A percentile compares a stretch with the other conserved stretches of the same genome.
These are phyloP conservation scores for Tephrocybe sp. DNA, from an alignment of 768 basidiomycete species.

Conservation along the genomic window DNA sequence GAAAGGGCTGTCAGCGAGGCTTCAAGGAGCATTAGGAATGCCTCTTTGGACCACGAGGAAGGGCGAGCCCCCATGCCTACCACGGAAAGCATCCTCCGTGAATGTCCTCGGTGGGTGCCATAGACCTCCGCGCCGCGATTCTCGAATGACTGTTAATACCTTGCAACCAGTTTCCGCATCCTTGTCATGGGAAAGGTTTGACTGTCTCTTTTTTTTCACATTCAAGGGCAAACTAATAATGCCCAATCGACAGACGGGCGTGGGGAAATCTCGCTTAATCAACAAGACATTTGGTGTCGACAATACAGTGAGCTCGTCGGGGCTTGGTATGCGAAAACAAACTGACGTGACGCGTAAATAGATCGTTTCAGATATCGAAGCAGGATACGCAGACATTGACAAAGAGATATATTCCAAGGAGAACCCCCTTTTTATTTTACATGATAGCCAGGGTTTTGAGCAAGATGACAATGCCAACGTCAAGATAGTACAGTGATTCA, in stretches of 20 bases:
- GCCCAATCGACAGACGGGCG: constrained; percentile 21
- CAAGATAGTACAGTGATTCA: constrained; percentile 23
- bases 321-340: not conserved
- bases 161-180: constrained; percentile 24
- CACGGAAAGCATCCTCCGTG: constrained; percentile 15
- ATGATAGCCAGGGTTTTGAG: constrained; percentile 31
- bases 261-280: constrained; percentile 29
- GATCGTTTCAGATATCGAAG: constrained; percentile 19
- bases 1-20: not conserved
- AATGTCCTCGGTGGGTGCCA: constrained; percentile 15
- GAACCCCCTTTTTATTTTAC: constrained; percentile 28
- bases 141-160: not conserved
- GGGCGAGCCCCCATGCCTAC: constrained; percentile 6
- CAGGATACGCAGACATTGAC: constrained; percentile 26
- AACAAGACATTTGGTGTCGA: constrained; percentile 27
- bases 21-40: not conserved
- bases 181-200: constrained; percentile 27
- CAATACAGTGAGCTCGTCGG: constrained; percentile 18
- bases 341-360: not conserved
- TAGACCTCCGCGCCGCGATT: not conserved
- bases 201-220: not conserved
- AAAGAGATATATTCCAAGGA: constrained; percentile 23
- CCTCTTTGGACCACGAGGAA: not conserved
- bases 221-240: too few relatives aligned
- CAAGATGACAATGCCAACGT: constrained; percentile 24